These are phyloP conservation scores for Coniferiporia sulphurascens DNA, from an alignment of 1,284 basidiomycete species.

Conservation along the genomic window DNA sequence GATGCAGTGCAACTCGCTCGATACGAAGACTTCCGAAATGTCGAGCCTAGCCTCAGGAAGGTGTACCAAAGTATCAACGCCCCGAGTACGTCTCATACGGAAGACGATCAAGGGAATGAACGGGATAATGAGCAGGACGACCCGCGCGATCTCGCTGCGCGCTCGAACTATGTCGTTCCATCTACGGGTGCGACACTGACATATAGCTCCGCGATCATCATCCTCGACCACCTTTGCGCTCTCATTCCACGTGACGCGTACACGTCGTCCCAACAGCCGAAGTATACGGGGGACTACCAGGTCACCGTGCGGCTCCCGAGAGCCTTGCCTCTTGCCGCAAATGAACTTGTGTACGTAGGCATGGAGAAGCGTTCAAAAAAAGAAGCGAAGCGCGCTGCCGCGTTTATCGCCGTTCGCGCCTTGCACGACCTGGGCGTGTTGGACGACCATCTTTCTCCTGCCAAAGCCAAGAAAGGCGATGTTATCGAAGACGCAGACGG, in stretches of 20 bases:
- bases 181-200: constrained; percentile 72
- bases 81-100: constrained; percentile 17
- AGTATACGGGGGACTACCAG: constrained; percentile 56
- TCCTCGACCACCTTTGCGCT: constrained; percentile 69
- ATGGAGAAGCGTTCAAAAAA: constrained; percentile 59
- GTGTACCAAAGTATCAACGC: constrained; percentile 52
- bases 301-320: constrained; percentile 60
- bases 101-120: constrained; percentile 34
- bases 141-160: constrained; percentile 50
- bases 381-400: constrained; percentile 75
- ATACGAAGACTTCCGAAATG: constrained; percentile 53
- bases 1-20: constrained; percentile 47
- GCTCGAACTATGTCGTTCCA: constrained; percentile 68
- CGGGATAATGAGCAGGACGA: constrained; percentile 44
- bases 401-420: constrained; percentile 67
- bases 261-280: constrained; percentile 54
- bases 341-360: constrained; percentile 52
- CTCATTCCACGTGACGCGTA: constrained; percentile 70
- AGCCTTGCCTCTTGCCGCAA: constrained; percentile 54
- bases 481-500: constrained; percentile 51
- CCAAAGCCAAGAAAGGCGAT: constrained; percentile 36
- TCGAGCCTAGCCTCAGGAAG: constrained; percentile 58
- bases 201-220: constrained; percentile 63
- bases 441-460: constrained; percentile 73
- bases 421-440: constrained; percentile 69